These are phyloP conservation scores for Termitomyces sp. DNA, from an alignment of 1,284 basidiomycete genomes.

Conservation along the genomic window DNA sequence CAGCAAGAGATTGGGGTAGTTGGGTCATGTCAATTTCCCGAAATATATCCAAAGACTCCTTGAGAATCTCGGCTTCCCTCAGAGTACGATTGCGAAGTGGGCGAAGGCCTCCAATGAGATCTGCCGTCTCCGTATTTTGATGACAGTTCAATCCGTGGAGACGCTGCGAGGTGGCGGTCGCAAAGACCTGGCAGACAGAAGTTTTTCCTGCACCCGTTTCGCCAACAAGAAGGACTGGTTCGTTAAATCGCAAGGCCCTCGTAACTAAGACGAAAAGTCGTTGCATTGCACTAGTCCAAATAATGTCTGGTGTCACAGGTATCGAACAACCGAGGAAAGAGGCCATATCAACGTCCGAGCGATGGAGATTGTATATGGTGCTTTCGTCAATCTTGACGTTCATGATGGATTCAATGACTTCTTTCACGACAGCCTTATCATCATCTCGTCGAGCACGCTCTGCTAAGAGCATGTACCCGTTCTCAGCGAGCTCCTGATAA, in stretches of 20 bases:
- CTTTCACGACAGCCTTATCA: conserved; percentile 87
- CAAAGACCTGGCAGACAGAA: conserved; percentile 90
- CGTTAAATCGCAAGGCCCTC: conserved; percentile 83
- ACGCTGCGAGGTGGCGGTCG: conserved; percentile 58
- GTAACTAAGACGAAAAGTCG: conserved; percentile 83
- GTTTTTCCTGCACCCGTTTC: conserved; percentile 99
- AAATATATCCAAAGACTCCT: conserved; percentile 40
- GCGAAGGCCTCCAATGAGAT: conserved; percentile 91
- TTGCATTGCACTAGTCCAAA: conserved; percentile 94
- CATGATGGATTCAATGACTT: conserved; percentile 89
- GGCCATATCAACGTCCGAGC: conserved; percentile 38
- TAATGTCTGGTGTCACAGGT: conserved; percentile 51
- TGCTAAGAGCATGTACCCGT: conserved; percentile 97
- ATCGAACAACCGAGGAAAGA: conserved; percentile 54
- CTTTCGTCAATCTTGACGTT: conserved; percentile 79
- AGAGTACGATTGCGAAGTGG: conserved; percentile 80
- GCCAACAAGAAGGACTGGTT: conserved; percentile 96
- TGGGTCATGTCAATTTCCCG: conserved; percentile 34
- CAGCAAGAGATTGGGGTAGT: conserved; percentile 28
- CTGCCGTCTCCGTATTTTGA: conserved; percentile 99
- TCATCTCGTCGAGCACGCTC: conserved; percentile 84
- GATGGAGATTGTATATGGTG: conserved; percentile 62
- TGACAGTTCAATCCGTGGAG: conserved; percentile 90
- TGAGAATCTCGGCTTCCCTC: conserved; percentile 41
- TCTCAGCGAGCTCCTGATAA: conserved; percentile 91